Evolutionary conservation across 176 grass and related monocot species (phyloP).

Genomic region (Musa beccarii): DNA sequence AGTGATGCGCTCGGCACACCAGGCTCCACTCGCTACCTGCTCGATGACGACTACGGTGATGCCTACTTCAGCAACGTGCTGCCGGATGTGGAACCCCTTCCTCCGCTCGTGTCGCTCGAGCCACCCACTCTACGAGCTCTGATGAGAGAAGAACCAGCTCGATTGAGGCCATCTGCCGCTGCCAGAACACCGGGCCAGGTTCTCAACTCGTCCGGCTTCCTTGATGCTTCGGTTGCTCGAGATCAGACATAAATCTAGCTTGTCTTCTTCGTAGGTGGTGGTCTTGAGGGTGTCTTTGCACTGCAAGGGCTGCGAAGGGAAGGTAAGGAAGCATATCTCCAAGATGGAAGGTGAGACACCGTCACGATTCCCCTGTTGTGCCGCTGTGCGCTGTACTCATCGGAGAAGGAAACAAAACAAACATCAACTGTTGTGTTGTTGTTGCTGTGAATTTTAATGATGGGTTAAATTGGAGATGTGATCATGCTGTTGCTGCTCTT

Average conservation of each 20-base stretch:
- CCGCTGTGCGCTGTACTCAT: too few relatives aligned
- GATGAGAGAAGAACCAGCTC: not conserved
- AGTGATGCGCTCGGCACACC: not conserved
- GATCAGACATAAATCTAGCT: not conserved
- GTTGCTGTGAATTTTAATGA: too few relatives aligned
- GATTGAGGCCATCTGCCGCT: not conserved
- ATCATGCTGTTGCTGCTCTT: too few relatives aligned
- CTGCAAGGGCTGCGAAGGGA: not conserved
- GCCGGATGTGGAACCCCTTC: not conserved
- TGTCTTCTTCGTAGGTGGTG: not conserved
- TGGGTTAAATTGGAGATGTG: too few relatives aligned
- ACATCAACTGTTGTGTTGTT: too few relatives aligned
- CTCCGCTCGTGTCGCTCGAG: not conserved
- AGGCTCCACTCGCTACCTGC: not conserved
- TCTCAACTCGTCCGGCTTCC: too few relatives aligned
- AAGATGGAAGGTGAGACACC: not conserved
- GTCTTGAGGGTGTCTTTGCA: constrained; percentile 1
- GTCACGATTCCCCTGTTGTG: not conserved
- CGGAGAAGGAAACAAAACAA: too few relatives aligned
- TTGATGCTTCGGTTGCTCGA: too few relatives aligned
- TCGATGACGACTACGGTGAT: not conserved
- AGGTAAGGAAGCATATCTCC: not conserved
- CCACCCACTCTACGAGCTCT: not conserved
- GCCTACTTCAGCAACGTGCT: not conserved
- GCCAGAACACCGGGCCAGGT: not conserved